Conservation (phyloP, 2,329 filamentous ascomycete species). For the Apiospora marii region DNA sequence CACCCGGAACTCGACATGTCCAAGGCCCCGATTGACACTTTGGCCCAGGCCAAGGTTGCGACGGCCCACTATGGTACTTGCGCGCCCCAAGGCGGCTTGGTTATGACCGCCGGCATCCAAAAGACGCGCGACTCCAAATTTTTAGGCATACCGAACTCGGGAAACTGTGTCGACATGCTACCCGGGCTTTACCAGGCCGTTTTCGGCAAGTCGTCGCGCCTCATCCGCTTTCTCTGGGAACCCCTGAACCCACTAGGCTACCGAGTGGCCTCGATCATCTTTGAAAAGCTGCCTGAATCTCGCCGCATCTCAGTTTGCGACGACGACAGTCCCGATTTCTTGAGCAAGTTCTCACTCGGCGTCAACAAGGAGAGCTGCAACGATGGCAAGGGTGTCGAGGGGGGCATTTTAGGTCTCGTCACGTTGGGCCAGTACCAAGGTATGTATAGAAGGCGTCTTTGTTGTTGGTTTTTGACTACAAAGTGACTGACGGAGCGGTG, state of each 20-base stretch:
- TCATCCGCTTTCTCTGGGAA: background rate
- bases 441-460: background rate
- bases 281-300: background rate
- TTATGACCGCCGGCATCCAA: background rate
- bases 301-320: background rate
- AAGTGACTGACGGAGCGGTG: background rate
- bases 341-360: background rate
- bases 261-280: background rate
- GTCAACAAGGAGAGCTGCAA: background rate
- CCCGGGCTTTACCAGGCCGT: background rate
- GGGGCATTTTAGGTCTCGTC: background rate
- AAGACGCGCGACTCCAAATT: background rate
- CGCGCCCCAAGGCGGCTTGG: background rate
- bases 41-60: slow-evolving; percentile 28
- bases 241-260: background rate
- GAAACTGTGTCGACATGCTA: background rate
- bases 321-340: background rate
- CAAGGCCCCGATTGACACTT: slow-evolving; percentile 26
- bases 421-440: background rate
- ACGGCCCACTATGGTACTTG: slow-evolving; percentile 30
- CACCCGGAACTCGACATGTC: slow-evolving; percentile 32
- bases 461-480: background rate
- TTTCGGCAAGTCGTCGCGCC: background rate
- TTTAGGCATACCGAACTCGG: too few species aligned
- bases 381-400: background rate